Evolutionary conservation across 2,329 filamentous ascomycete species (phyloP).

Genomic region (Triangularia setosa): DNA sequence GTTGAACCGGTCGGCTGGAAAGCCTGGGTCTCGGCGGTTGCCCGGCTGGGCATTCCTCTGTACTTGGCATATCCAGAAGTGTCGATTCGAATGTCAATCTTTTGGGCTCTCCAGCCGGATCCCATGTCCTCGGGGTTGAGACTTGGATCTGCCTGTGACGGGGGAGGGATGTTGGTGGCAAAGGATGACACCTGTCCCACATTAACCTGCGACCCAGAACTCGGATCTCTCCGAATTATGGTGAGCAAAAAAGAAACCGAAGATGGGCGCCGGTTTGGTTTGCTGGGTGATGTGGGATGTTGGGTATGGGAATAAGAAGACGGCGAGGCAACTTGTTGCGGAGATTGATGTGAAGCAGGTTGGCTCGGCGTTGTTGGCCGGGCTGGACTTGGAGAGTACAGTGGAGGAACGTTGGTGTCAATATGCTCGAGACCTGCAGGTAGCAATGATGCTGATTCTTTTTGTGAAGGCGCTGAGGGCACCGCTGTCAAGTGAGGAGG

Average conservation of each 20-base stretch:
- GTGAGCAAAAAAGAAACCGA: slow-evolving; percentile 51
- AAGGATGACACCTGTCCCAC: slow-evolving; percentile 61
- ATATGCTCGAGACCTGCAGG: neutral
- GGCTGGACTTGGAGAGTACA: neutral
- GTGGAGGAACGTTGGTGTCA: neutral
- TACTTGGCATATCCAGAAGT: slow-evolving; percentile 57
- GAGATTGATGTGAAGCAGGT: neutral
- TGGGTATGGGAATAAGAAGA: neutral
- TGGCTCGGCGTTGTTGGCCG: slow-evolving; percentile 17
- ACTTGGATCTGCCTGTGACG: slow-evolving; percentile 23
- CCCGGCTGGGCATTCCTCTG: slow-evolving; percentile 43
- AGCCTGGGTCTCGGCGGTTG: slow-evolving; percentile 31
- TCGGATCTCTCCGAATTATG: slow-evolving; percentile 70
- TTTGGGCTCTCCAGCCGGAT: slow-evolving; percentile 30
- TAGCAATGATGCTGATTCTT: slow-evolving; percentile 13
- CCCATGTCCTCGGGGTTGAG: slow-evolving; percentile 28
- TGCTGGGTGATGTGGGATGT: slow-evolving; percentile 7
- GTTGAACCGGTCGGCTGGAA: slow-evolving; percentile 35
- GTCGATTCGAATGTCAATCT: slow-evolving; percentile 51
- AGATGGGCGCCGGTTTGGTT: slow-evolving; percentile 7
- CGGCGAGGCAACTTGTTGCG: slow-evolving; percentile 1
- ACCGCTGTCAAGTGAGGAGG: neutral
- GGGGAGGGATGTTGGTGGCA: slow-evolving; percentile 39
- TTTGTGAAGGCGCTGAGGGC: slow-evolving; percentile 8
- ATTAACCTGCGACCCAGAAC: slow-evolving; percentile 69